Evolutionary conservation across 208 protist species (phyloP), one percentile per base, ranked within the genome.

Genomic region (Wallacemonas sp.): DNA sequence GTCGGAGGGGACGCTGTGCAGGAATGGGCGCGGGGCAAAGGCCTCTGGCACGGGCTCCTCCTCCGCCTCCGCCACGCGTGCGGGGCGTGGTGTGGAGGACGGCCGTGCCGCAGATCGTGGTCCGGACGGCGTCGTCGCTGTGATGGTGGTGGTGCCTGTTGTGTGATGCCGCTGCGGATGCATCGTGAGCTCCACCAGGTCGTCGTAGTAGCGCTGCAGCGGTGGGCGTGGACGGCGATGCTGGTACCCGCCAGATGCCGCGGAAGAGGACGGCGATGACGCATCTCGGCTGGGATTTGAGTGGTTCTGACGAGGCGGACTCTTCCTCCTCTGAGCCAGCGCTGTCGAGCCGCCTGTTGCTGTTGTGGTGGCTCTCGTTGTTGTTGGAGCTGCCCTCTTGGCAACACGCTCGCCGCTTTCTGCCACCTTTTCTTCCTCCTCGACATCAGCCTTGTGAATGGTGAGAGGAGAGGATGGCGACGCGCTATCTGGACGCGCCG

Each of bases 171-270:
- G 47, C 26, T 55, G 9, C 47, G 11, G 2, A 11, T 16, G 6
- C 47, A n/a, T 24, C 24, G 52, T 58, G n/a, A 58, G 30, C 6
- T 70, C 56, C 11, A 79, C 63, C 17, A 79, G 33, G 30, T 56
- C 29, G 12, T 79, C 73, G 24, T 74, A 79, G 17, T 66, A 56
- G 9, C 27, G 68, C 49, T 70, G 73, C 44, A 79, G 34, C 34
- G 61, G 34, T 41, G 70, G 54, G 19, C n/a, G 52, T 21, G 30
- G 29, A 21, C 14, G 56, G 24, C 55, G 56, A 23, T 38, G 24
- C 26, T 61, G 38, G 2, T 56, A 57, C 6, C 67, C 58, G 5
- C 57, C 49, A 23, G 14, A 41, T 14, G 36, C 9, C 36, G 36
- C 36, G 9, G 36, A 6, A 41, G 36, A 41, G 36, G 36, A 41